Evolutionary conservation across 306 rosid species (phyloP), one percentile per base, ranked within the genome.

Genomic region (Begonia peltatifolia): DNA sequence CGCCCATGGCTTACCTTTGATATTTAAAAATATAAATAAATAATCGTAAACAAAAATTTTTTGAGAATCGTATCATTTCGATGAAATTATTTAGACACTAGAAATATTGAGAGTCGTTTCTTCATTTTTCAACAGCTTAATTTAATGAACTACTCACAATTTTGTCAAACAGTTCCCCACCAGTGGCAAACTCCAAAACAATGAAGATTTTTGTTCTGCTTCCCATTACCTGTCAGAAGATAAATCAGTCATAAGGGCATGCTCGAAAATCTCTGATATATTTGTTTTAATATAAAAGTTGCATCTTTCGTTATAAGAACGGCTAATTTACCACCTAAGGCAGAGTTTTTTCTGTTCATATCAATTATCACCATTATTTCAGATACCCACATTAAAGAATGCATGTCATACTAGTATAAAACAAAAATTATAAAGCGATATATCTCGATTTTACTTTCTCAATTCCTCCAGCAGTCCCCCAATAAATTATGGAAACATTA

Each of bases 91-190:
- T 43, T 54, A 42, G 51, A 58, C 41, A 52, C 56, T 65, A 22
- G 56, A 47, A 60, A 9, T 30, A 30, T 12, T 52, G 51, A 41
- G 42, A 60, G 41, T 47, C 14, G 9, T n/a, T 44, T 44, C n/a
- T 44, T 44, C 14, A 44, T 44, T n/a, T 44, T 44, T n/a, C 48
- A 30, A 7, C 38, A 5, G 38, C 9, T 30, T 30, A 30, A 6
- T 3, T 30, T 7, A 30, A 30, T 1, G 9, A 30, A 30, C 8
- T 6, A 71, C 97, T 83, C 73, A 90, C 99, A 76, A 86, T 90
- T 79, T 90, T 90, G 74, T 90, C 99, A 58, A 90, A 90, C 56
- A 90, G 99, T 81, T 90, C 99, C 10, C 95, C 99, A 10, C 99
- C 99, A 5, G 99, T 90, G 52, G 73, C 94, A 66, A 78, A 86